Evolutionary conservation across 306 rosid genomes (phyloP), one percentile per base, ranked within the genome.

Genomic region (Phaseolus lunatus): DNA sequence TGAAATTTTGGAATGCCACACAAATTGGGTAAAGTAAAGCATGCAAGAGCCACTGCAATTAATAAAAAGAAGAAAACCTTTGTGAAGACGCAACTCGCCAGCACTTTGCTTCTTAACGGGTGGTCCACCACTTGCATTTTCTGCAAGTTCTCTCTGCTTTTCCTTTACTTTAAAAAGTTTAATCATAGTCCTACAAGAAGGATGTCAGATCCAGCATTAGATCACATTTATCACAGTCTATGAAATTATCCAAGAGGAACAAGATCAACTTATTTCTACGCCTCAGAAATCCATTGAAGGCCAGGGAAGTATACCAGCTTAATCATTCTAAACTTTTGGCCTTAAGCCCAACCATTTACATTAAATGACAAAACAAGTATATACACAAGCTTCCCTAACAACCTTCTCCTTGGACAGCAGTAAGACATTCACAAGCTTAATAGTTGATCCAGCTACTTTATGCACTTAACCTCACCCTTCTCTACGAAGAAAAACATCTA

Each of bases 61-160:
- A 52, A 26, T 37, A 37, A 37, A 19, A 75, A 54, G 16, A 70
- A 19, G 45, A 31, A 67, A 61, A 92, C 98, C 98, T 92, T 86
- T 92, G 79, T 94, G 93, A 84, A 94, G 97, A 80, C 97, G 98
- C 86, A 94, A 74, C 76, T 94, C 97, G 67, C 98, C 98, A 70
- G 98, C 97, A 81, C 87, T 82, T 84, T 90, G 98, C 84, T 89
- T 94, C 96, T 92, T 94, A 8, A 72, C 57, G 7, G 90, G 93
- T 52, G 82, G 76, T 33, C 94, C 97, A 5, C 88, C 89, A 79
- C 74, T 82, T 39, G 94, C 88, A 84, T 85, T 90, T 72, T 89
- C 97, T 20, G 94, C 94, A 54, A 85, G 96, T 72, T 94, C 96
- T 84, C 92, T 86, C 84, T 92, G 98, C 72, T 90, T 94, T 77